phyloP scores from a whole-genome alignment of 2,329 filamentous ascomycete genomes.

The Sporothrix mexicana region DNA sequence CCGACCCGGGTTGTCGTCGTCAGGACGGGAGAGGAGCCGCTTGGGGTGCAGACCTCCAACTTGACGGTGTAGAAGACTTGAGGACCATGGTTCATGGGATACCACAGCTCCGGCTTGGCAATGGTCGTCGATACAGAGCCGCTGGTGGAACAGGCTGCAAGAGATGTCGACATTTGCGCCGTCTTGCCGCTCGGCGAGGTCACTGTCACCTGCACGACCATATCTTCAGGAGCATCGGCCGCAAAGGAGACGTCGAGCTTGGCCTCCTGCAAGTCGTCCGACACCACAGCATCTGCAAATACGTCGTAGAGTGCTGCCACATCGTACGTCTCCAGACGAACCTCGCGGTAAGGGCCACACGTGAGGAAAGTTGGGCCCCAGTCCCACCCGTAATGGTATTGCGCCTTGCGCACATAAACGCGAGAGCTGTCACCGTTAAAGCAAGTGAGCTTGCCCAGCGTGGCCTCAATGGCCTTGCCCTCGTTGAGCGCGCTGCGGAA shows the following conservation, averaged over 20 bases:
- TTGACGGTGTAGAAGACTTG: constrained; percentile 44
- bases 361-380: constrained; percentile 73
- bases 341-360: constrained; percentile 74
- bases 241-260: constrained; percentile 68
- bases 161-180: not conserved
- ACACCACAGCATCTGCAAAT: constrained; percentile 85
- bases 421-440: constrained; percentile 70
- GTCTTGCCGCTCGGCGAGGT: not conserved
- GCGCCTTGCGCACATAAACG: constrained; percentile 65
- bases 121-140: constrained; percentile 67
- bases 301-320: constrained; percentile 59
- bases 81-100: constrained; percentile 29
- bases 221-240: constrained; percentile 21
- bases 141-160: not conserved
- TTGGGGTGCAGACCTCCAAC: constrained; percentile 62
- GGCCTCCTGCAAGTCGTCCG: constrained; percentile 79
- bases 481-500: constrained; percentile 69
- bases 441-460: constrained; percentile 66
- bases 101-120: constrained; percentile 60
- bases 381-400: constrained; percentile 79
- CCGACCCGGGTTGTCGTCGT: constrained; percentile 50
- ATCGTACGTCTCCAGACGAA: constrained; percentile 75
- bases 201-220: not conserved
- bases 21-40: constrained; percentile 69
- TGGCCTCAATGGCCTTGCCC: constrained; percentile 66